Percentiles rank a stretch among this genome's conserved stretches.
Conservation (phyloP, 1,284 basidiomycete species). For the Marasmius fiardii region DNA sequence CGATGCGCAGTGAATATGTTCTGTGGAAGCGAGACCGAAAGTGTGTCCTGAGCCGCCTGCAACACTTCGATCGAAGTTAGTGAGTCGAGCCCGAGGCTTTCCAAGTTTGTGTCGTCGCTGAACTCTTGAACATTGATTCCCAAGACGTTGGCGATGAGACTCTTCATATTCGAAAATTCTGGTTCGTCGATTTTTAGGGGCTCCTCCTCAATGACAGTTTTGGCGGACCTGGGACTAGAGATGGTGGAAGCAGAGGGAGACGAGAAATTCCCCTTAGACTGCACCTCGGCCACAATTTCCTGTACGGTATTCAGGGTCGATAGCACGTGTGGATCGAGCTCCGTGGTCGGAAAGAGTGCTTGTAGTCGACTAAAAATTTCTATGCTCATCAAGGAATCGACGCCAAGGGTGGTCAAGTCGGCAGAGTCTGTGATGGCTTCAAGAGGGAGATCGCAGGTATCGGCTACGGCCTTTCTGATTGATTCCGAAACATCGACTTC, state of each 20-base stretch:
- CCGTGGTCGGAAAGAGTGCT: slow-evolving; percentile 26
- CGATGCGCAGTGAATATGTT: slow-evolving; percentile 33
- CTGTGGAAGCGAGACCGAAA: slow-evolving; percentile 35
- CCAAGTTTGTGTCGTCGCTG: slow-evolving; percentile 40
- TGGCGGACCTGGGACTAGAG: slow-evolving; percentile 31
- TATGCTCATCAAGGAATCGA: slow-evolving; percentile 57
- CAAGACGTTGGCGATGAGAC: slow-evolving; percentile 46
- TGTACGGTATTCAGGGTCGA: slow-evolving; percentile 33
- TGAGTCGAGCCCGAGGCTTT: slow-evolving; percentile 55
- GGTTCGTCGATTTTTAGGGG: slow-evolving; percentile 11
- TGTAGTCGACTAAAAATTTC: slow-evolving; percentile 42
- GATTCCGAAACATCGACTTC: slow-evolving; percentile 3
- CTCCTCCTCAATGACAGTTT: slow-evolving; percentile 34
- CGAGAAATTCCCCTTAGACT: slow-evolving; percentile 7
- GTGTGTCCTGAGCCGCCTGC: slow-evolving; percentile 38
- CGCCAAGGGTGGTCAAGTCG: slow-evolving; percentile 44
- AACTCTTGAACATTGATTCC: slow-evolving; percentile 39
- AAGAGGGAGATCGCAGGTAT: slow-evolving; percentile 36
- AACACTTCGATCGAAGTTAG: slow-evolving; percentile 59
- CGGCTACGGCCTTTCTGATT: slow-evolving; percentile 35
- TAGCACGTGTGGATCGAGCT: slow-evolving; percentile 31
- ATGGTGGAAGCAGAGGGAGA: slow-evolving; percentile 8
- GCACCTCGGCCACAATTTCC: slow-evolving; percentile 26
- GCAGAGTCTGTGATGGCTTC: slow-evolving; percentile 27
- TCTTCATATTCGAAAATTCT: slow-evolving; percentile 31